phyloP scores from a whole-genome alignment of 345 rosid genomes.

The Streptanthus diversifolius region DNA sequence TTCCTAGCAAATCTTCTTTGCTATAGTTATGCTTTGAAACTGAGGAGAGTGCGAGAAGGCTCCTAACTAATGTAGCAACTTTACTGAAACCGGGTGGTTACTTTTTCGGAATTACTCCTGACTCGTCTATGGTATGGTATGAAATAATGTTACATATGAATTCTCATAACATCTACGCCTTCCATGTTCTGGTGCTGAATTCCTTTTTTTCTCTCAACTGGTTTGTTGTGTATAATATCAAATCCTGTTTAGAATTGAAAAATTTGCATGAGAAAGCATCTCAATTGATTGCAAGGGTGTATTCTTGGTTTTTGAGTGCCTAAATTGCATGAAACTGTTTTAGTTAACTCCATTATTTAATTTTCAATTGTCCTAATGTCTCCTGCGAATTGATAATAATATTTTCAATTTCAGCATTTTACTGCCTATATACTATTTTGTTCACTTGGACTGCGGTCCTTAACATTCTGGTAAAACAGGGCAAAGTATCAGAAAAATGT shows the following conservation, averaged over 20 bases:
- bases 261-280: neutral
- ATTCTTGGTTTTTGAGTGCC: neutral
- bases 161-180: neutral
- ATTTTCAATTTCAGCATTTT: neutral
- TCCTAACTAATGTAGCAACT: conserved; percentile 71
- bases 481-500: conserved; percentile 98
- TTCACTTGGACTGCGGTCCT: neutral
- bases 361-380: neutral
- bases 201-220: neutral
- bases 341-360: neutral
- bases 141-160: conserved; percentile 28
- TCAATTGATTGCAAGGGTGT: neutral
- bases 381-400: neutral
- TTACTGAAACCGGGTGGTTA: conserved; percentile 94
- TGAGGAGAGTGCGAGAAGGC: conserved; percentile 88
- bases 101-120: conserved; percentile 93
- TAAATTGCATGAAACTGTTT: neutral
- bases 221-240: neutral
- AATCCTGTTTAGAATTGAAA: neutral
- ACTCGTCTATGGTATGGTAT: conserved; percentile 99
- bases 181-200: neutral
- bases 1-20: conserved; percentile 1
- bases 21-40: conserved; percentile 83
- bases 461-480: conserved; percentile 45
- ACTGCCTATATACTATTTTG: neutral